These are phyloP conservation scores for Mycena olivaceomarginata DNA, from an alignment of 768 basidiomycete species.

Conservation along the genomic window DNA sequence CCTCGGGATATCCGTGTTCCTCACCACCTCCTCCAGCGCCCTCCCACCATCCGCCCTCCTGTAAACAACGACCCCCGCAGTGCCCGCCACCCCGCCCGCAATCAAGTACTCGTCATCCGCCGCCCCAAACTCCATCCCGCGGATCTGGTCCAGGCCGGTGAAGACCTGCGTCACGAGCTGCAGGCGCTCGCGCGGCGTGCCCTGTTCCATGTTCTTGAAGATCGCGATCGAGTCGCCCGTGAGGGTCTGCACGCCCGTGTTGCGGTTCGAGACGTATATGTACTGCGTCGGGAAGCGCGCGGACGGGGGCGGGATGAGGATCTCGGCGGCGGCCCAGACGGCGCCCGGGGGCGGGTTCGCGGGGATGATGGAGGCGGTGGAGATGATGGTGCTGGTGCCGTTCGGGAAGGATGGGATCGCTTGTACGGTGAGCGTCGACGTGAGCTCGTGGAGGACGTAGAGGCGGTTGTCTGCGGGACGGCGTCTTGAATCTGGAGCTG, in stretches of 20 bases:
- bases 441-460: slow-evolving; percentile 67
- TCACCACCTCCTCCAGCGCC: slow-evolving; percentile 70
- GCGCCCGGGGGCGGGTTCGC: slow-evolving; percentile 59
- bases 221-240: slow-evolving; percentile 72
- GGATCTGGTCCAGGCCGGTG: slow-evolving; percentile 68
- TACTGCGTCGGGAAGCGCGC: slow-evolving; percentile 59
- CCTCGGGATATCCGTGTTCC: slow-evolving; percentile 71
- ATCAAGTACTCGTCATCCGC: slow-evolving; percentile 71
- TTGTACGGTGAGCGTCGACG: slow-evolving; percentile 66
- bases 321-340: slow-evolving; percentile 65
- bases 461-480: slow-evolving; percentile 59
- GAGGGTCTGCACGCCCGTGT: slow-evolving; percentile 57
- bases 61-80: slow-evolving; percentile 73
- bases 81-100: slow-evolving; percentile 73
- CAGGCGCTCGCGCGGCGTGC: slow-evolving; percentile 54
- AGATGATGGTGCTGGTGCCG: slow-evolving; percentile 61
- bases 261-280: slow-evolving; percentile 69
- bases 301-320: slow-evolving; percentile 62
- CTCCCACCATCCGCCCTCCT: slow-evolving; percentile 73
- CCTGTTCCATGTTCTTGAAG: slow-evolving; percentile 64
- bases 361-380: slow-evolving; percentile 63
- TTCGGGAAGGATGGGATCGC: slow-evolving; percentile 62
- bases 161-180: slow-evolving; percentile 66
- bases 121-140: slow-evolving; percentile 67
- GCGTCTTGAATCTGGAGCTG: background rate